These are phyloP conservation scores for Diddensiella transvaalensis DNA, from an alignment of 805 yeast genomes.

Conservation along the genomic window DNA sequence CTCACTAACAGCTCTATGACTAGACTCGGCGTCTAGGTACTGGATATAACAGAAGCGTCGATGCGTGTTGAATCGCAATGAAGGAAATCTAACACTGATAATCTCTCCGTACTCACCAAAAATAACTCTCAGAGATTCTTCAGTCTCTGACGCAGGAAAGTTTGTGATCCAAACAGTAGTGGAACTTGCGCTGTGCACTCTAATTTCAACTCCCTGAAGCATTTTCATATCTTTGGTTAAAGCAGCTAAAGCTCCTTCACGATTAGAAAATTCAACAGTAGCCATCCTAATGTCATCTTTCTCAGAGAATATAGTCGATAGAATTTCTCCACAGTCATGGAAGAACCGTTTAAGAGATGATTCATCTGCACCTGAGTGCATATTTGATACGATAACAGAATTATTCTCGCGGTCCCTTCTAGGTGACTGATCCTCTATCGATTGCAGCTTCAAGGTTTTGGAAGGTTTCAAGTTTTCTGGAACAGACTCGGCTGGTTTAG, in stretches of 20 bases:
- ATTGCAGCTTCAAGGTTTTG: constrained; percentile 11
- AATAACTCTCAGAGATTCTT: constrained; percentile 37
- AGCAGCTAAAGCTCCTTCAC: constrained; percentile 51
- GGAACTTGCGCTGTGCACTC: constrained; percentile 43
- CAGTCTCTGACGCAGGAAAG: constrained; percentile 55
- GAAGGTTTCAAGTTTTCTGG: constrained; percentile 8
- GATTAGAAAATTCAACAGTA: constrained; percentile 53
- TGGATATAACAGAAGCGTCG: constrained; percentile 77
- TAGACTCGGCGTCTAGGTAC: constrained; percentile 41
- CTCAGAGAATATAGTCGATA: neutral
- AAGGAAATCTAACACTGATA: constrained; percentile 59
- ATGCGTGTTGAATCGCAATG: constrained; percentile 49
- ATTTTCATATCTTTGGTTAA: constrained; percentile 55
- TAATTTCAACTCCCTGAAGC: constrained; percentile 41
- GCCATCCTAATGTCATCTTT: constrained; percentile 37
- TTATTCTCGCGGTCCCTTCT: constrained; percentile 56
- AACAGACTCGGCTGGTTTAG: neutral
- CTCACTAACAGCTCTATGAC: constrained; percentile 40
- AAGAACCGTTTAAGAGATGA: constrained; percentile 44
- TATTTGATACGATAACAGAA: constrained; percentile 50
- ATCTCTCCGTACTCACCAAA: constrained; percentile 44
- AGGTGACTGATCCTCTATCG: constrained; percentile 3
- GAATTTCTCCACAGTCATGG: constrained; percentile 52
- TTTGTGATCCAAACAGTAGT: constrained; percentile 71
- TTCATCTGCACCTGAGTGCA: constrained; percentile 43